Evolutionary conservation across 108 stramenopile species (phyloP).

Genomic region (Epipyxis sp.): DNA sequence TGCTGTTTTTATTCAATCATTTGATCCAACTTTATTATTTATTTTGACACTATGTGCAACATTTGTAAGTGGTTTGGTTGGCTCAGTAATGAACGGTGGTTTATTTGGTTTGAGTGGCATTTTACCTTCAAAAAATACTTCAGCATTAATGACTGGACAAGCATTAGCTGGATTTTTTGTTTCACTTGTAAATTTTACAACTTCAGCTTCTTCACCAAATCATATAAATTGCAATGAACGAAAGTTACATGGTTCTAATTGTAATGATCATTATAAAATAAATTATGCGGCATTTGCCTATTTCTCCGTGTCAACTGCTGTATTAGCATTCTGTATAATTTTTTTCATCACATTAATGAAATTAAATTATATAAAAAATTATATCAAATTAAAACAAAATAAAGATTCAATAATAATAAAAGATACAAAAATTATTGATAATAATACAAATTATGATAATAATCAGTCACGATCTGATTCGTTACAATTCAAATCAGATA

Average conservation of each 20-base stretch:
- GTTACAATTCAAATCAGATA: background rate
- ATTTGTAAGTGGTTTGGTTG: constrained; percentile 22
- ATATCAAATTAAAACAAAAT: background rate
- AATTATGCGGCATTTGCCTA: background rate
- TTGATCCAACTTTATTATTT: constrained; percentile 22
- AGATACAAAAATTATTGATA: background rate
- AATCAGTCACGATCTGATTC: too few species aligned
- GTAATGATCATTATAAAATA: background rate
- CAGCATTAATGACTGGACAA: constrained; percentile 31
- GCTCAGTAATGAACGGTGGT: constrained; percentile 35
- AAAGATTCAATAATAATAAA: background rate
- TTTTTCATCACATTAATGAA: constrained; percentile 3
- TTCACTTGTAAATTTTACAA: constrained; percentile 33
- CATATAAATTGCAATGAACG: background rate
- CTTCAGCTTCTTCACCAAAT: background rate
- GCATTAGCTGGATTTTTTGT: constrained; percentile 35
- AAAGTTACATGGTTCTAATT: too few species aligned
- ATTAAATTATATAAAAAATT: background rate
- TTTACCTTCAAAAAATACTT: constrained; percentile 19
- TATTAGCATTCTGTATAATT: background rate
- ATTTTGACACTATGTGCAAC: background rate
- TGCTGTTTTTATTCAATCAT: background rate
- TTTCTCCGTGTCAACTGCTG: background rate
- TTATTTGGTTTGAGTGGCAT: constrained; percentile 17
- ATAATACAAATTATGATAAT: background rate